Conservation (phyloP, 768 basidiomycete species). For the Hypholoma sublateritium region DNA sequence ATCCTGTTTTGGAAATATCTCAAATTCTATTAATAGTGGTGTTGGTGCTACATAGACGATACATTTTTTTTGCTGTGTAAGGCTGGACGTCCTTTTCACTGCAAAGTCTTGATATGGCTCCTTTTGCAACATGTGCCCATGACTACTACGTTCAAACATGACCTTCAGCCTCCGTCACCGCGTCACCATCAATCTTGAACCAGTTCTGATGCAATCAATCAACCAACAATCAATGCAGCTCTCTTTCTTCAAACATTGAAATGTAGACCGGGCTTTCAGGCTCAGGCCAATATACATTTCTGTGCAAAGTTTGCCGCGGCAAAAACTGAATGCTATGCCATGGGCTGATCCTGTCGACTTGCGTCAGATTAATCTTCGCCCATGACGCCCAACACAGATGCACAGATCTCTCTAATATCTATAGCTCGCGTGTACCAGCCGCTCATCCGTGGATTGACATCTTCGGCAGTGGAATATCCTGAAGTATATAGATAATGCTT, state of each 20-base stretch:
- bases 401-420: slow-evolving; percentile 3
- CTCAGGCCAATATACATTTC: not conserved
- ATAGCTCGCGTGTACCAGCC: not conserved
- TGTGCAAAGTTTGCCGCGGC: not conserved
- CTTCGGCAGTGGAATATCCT: not conserved
- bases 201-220: not conserved
- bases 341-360: slow-evolving; percentile 2
- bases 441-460: not conserved
- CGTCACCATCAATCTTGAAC: not conserved
- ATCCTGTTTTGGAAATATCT: not conserved
- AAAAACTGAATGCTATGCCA: not conserved
- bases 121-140: not conserved
- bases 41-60: not conserved
- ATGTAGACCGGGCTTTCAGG: not conserved
- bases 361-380: not conserved
- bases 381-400: slow-evolving; percentile 17
- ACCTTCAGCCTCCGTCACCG: not conserved
- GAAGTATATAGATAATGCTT: slow-evolving; percentile 18
- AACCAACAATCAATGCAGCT: not conserved
- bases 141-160: not conserved
- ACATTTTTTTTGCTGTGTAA: too few relatives aligned
- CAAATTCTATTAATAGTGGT: not conserved
- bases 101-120: not conserved
- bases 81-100: not conserved
- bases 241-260: not conserved